phyloP scores from a whole-genome alignment of 2,329 filamentous ascomycete species.

The Dothideomycetidae sp. region DNA sequence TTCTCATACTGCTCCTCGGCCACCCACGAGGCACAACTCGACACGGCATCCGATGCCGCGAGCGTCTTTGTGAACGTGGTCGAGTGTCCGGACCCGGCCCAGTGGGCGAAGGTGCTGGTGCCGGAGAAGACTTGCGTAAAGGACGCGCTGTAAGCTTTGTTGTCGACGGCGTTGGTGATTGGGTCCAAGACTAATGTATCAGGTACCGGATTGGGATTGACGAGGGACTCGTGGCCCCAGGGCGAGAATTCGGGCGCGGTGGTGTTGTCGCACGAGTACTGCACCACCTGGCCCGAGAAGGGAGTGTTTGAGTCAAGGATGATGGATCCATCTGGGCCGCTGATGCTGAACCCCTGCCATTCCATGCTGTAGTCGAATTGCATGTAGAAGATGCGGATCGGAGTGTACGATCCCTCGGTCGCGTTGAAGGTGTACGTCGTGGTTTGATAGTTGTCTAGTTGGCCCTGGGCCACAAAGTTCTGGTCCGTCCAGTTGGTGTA shows the following conservation, averaged over 20 bases:
- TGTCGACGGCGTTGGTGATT: not conserved
- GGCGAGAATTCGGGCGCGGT: slow-evolving; percentile 4
- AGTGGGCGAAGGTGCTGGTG: not conserved
- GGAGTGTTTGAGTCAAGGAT: slow-evolving; percentile 8
- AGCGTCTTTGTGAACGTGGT: not conserved
- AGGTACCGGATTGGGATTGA: not conserved
- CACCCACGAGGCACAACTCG: slow-evolving; percentile 16
- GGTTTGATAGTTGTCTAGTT: not conserved
- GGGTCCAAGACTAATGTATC: not conserved
- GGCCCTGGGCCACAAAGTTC: slow-evolving; percentile 12
- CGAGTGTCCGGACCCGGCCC: not conserved
- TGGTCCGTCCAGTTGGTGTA: slow-evolving; percentile 13
- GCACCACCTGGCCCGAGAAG: slow-evolving; percentile 5
- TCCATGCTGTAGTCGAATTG: not conserved
- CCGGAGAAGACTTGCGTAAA: not conserved
- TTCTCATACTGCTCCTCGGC: not conserved
- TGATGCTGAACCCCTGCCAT: slow-evolving; percentile 2
- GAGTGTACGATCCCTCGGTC: slow-evolving; percentile 6
- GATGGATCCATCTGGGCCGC: slow-evolving; percentile 5
- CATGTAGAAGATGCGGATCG: slow-evolving; percentile 8
- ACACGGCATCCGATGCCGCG: not conserved
- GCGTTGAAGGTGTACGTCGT: not conserved
- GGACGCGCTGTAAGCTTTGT: not conserved
- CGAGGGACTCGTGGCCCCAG: not conserved
- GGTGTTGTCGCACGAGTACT: slow-evolving; percentile 8